Evolutionary conservation across 148 eudicot species (phyloP).

Genomic region (Heliosperma pusillum): DNA sequence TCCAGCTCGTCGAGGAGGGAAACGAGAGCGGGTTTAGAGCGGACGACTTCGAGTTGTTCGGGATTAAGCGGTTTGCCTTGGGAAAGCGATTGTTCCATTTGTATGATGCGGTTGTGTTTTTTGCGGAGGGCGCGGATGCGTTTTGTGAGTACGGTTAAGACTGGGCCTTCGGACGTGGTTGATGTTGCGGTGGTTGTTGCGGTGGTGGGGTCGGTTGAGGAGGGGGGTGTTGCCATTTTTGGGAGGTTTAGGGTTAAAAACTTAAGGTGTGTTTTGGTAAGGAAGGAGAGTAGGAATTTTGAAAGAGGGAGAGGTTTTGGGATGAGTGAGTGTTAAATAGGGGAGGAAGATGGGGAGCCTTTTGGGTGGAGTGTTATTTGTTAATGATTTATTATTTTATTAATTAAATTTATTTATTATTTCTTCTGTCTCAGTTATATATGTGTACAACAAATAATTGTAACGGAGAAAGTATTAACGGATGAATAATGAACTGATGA

Average conservation of each 20-base stretch:
- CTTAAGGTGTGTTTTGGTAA: not conserved
- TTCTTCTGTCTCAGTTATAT: too few relatives aligned
- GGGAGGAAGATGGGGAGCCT: not conserved
- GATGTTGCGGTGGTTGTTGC: conserved; percentile 30
- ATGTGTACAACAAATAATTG: too few relatives aligned
- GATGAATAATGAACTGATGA: too few relatives aligned
- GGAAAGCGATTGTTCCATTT: conserved; percentile 59
- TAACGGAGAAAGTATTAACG: too few relatives aligned
- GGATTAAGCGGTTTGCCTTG: conserved; percentile 63
- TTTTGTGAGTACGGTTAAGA: conserved; percentile 63
- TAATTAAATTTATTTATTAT: too few relatives aligned
- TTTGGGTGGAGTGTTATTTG: too few relatives aligned
- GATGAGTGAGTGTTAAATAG: not conserved
- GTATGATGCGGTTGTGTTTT: conserved; percentile 64
- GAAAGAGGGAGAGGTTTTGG: not conserved
- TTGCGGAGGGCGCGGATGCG: conserved; percentile 80
- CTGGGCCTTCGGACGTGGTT: conserved; percentile 54
- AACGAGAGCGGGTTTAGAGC: conserved; percentile 52
- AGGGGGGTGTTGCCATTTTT: conserved; percentile 27
- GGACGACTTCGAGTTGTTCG: conserved; percentile 67
- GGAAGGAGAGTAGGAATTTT: not conserved
- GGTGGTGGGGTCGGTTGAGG: not conserved
- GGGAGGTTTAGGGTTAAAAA: not conserved
- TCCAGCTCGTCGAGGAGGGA: conserved; percentile 77
- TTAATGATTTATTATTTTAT: too few relatives aligned